Evolutionary conservation across 352 stramenopile genomes (phyloP), one percentile per base, ranked within the genome.

Genomic region (Globisporangium cylindrosporum): DNA sequence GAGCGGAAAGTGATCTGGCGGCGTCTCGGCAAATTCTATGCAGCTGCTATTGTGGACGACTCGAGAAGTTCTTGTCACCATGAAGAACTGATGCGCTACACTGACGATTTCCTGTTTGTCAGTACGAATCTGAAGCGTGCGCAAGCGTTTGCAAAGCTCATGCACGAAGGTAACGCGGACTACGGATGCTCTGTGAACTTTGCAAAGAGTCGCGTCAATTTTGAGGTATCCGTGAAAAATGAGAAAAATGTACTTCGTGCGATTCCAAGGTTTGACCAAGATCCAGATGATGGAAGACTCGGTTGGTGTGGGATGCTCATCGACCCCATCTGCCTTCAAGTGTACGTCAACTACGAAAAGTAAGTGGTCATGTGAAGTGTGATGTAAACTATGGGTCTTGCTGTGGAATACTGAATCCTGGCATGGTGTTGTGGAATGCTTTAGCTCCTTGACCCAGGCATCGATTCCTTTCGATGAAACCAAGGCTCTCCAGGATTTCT

Each of bases 291-390:
- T 6, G 67, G 73, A 0, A 62, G 61, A 4, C 69, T 94, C 7
- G 69, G 76, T 24, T 95, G 85, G 87, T 93, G 85, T 67, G 87
- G 87, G 4, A 74, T 93, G 41, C 58, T 91, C 27, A 76, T 95
- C 22, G 82, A 95, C n/a, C 69, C 79, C 10, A 63, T 51, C 0
- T 55, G 60, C 10, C 72, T 89, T n/a, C 82, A 92, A 63, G 62
- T 93, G 43, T 86, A 86, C 68, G 76, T 88, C 51, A 92, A 90
- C 75, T 93, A 92, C 64, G 82, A 92, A 64, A 92, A 90, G 83
- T 92, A 76, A 49, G 79, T 69, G 25, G 2, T 51, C 18, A 2
- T 34, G 25, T 24, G 1, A 3, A 24, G 18, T 43, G 55, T 25
- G 22, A 22, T 10, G 1, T 64, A 32, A 46, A 81, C 75, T 63